These are phyloP conservation scores for Ceratocystis papillata DNA, from an alignment of 2,329 filamentous ascomycete species.

Conservation along the genomic window DNA sequence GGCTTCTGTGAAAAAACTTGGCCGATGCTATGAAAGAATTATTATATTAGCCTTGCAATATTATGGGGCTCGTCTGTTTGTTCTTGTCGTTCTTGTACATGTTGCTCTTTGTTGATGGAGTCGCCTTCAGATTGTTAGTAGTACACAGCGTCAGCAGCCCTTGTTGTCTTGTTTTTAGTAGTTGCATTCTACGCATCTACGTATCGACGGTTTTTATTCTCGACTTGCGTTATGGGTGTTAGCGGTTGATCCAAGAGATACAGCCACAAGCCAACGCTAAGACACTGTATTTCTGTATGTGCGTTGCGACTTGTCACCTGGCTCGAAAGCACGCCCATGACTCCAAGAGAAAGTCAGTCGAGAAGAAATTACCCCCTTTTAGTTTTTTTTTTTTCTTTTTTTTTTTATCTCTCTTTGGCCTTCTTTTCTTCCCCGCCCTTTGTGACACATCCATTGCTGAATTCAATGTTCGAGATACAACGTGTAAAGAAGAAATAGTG, in stretches of 20 bases:
- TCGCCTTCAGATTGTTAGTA: background rate
- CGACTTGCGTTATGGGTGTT: background rate
- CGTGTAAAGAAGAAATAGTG: background rate
- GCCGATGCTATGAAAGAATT: background rate
- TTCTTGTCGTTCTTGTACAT: background rate
- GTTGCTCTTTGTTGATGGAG: background rate
- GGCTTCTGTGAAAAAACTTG: background rate
- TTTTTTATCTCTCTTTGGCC: background rate
- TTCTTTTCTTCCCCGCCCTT: background rate
- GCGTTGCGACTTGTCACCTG: background rate
- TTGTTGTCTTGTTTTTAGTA: background rate
- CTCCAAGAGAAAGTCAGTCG: slow-evolving; percentile 9
- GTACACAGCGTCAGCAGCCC: background rate
- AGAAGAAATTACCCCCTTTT: slow-evolving; percentile 4
- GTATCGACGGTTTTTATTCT: background rate
- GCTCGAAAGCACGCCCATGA: background rate
- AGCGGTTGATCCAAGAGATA: background rate
- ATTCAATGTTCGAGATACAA: too few species aligned
- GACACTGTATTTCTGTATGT: background rate
- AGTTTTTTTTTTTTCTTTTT: background rate
- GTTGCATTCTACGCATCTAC: background rate
- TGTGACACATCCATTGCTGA: too few species aligned
- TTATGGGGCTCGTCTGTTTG: background rate
- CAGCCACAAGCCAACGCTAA: background rate
- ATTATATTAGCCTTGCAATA: background rate